Base-by-base conservation (phyloP, 352 stramenopile species). In the Achlya hypogyna region DNA sequence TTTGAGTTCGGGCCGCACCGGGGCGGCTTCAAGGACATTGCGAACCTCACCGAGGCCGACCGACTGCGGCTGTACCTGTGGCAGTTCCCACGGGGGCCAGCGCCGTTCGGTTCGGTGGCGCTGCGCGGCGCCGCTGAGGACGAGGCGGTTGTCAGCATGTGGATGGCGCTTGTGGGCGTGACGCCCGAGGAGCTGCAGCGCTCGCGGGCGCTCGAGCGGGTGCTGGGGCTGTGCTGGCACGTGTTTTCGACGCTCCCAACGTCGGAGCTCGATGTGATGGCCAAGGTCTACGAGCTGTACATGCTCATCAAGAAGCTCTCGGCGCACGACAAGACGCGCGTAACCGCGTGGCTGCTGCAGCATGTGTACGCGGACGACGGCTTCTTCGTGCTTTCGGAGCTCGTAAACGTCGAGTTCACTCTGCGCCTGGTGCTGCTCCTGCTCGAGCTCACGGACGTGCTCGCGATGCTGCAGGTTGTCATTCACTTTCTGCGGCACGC, bases 261-360 rank as follows among this genome's bases (percentile, higher is more conserved):
- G 5, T 22, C 31, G 3, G 60, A 67, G 35, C 27, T 67, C 6
- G 60, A 67, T 10, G 38, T 58, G 20, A 67, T 67, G 60, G 81
- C 81, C 40, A 91, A 89, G 64, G 81, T 95, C 1, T 78, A 82
- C 22, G 86, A 95, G 62, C 73, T 95, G 18, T 79, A 92, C 14
- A 91, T 82, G 32, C 80, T 82, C 25, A 82, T 95, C 23, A 95
- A 95, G 70, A 93, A 79, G 0, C 89, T 95, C 78, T 92, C 84
- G 32, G 84, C 82, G 0, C 81, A 95, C 58, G 86, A 95, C 70
- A 95, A 93, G 72, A 83, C 83, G 20, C 79, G 86, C 8, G 92
- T 92, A 45, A 81, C 86, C 2, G 65, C 78, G 20, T 95, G 86
- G 86, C 91, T 95, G 38, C 53, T 93, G 9, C 76, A 81, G 47